A percentile compares a stretch with the other conserved stretches of the same genome.
phyloP scores from a whole-genome alignment of 1,284 basidiomycete species.

The Sutorius eximius region DNA sequence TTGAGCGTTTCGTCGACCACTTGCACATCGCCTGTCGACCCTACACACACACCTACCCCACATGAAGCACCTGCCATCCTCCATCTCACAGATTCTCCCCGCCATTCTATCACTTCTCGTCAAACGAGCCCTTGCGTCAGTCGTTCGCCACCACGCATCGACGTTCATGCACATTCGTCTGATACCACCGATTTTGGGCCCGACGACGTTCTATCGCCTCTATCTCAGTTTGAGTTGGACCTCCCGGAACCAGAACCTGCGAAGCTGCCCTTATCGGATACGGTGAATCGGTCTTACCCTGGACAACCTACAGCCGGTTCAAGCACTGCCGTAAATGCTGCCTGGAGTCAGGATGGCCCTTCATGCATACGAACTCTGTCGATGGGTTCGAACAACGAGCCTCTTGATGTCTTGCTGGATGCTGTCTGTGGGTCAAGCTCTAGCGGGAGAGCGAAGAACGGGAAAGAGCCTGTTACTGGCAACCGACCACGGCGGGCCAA shows the following conservation, averaged over 20 bases:
- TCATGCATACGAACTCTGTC: constrained; percentile 1
- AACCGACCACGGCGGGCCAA: constrained; percentile 2
- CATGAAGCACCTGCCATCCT: background rate
- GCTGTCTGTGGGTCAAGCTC: background rate
- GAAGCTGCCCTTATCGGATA: constrained; percentile 28
- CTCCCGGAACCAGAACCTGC: constrained; percentile 14
- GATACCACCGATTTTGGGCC: background rate
- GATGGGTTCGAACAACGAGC: background rate
- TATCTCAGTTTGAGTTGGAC: constrained; percentile 29
- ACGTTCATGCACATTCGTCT: background rate
- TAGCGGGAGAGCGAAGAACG: constrained; percentile 12
- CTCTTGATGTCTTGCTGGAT: background rate
- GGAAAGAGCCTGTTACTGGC: background rate
- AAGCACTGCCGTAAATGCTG: background rate
- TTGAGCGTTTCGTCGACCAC: constrained; percentile 12
- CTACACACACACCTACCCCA: background rate
- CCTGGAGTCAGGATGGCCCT: background rate
- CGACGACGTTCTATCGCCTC: constrained; percentile 16
- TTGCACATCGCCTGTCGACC: constrained; percentile 13
- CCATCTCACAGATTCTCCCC: background rate
- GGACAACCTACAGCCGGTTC: background rate
- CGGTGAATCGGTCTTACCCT: constrained; percentile 20
- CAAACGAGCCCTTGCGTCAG: background rate
- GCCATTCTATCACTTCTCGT: constrained; percentile 2
- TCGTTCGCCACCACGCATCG: background rate